Evolutionary conservation across 768 basidiomycete species (phyloP).

Genomic region (Coprinopsis marcescibilis): DNA sequence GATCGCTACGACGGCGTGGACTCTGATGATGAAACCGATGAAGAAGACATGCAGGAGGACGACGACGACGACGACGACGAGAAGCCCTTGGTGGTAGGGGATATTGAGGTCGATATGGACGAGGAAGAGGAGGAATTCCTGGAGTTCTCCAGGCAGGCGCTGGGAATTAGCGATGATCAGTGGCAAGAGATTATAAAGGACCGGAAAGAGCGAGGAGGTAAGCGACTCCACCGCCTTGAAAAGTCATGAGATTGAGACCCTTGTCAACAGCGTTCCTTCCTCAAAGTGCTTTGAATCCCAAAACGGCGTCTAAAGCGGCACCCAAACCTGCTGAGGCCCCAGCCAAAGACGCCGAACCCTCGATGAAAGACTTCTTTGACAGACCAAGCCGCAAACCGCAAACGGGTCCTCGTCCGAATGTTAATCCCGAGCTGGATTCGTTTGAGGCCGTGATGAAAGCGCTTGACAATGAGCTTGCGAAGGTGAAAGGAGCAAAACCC

Average conservation of each 20-base stretch:
- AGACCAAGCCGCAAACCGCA: conserved; percentile 16
- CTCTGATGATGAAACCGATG: conserved; percentile 83
- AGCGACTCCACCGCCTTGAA: no score
- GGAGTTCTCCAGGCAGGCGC: conserved; percentile 86
- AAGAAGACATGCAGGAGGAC: conserved; percentile 51
- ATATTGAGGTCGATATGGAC: conserved; percentile 85
- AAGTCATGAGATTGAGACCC: no score
- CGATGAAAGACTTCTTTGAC: neutral
- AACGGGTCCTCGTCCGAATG: conserved; percentile 32
- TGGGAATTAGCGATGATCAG: conserved; percentile 85
- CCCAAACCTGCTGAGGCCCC: neutral
- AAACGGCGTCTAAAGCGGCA: conserved; percentile 15
- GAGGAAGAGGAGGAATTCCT: conserved; percentile 94
- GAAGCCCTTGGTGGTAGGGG: conserved; percentile 74
- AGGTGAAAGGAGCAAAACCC: conserved; percentile 16
- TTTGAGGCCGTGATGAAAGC: conserved; percentile 97
- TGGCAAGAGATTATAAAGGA: conserved; percentile 86
- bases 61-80: conserved; percentile 72
- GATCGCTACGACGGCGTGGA: conserved; percentile 90
- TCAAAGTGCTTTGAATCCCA: conserved; percentile 21
- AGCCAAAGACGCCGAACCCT: neutral
- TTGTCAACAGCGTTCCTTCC: conserved; percentile 73
- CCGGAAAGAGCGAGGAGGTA: conserved; percentile 79
- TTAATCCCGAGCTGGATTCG: conserved; percentile 75
- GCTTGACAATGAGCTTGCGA: conserved; percentile 80